Base-by-base conservation (phyloP, 768 basidiomycete genomes). In the Pseudohyphozyma bogoriensis region DNA sequence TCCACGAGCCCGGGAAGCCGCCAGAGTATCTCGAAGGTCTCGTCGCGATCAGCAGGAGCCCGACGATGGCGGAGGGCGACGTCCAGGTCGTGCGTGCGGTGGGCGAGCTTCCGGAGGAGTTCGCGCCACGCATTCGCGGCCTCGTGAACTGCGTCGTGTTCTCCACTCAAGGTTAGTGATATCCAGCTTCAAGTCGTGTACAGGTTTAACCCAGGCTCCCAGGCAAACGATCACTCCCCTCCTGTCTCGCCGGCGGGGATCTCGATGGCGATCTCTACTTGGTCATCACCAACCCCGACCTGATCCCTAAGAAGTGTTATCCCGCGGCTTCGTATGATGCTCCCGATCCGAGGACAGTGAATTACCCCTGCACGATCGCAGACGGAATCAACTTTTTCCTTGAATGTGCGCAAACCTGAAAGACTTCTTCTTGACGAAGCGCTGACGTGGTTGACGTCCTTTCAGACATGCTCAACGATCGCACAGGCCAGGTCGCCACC, bases 51-150 rank as follows among this genome's bases (percentile, higher is more conserved):
- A 84, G 81, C 8, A 77, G 86, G 57, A 86, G 82, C 71, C 87
- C 87, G 10, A 82, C 85, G 10, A 79, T 80, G 26, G 85, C 88
- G 70, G 81, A 84, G 11, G 87, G 87, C 20, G 87, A 87, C 69
- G 81, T 86, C 82, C 68, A 59, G 74, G 62, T 69, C 85, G 86
- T 57, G 26, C 59, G 29, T 11, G 62, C 62, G 8, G 57, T 56
- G 9, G 56, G 60, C 1, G n/a, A 49, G n/a, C 8, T 62, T 12
- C 55, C 53, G 11, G 18, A 29, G 22, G 47, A 46, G 15, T 20
- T 44, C 31, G 56, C 53, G 6, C 52, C 52, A 36, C 59, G 51
- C 12, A 28, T 62, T 5, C 26, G 20, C 1, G 9, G 8, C 8
- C 12, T 57, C 26, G 16, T 16, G 28, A 66, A 66, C 57, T 66